These are phyloP conservation scores for Elongisporangium anandrum DNA, from an alignment of 352 stramenopile species.

Conservation along the genomic window DNA sequence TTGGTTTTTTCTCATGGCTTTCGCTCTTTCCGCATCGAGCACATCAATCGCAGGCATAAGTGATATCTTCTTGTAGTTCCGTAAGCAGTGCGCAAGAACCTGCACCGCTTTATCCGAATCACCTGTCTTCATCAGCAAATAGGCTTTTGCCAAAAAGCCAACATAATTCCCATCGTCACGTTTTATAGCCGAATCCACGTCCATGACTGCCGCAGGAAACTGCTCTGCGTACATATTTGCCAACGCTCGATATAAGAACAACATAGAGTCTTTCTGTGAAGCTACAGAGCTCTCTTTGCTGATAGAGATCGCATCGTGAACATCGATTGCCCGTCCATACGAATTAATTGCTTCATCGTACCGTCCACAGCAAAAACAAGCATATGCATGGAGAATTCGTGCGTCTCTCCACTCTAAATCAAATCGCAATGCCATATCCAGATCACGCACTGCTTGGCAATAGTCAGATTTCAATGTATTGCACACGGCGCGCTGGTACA, in stretches of 20 bases:
- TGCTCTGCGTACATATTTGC: constrained; percentile 21
- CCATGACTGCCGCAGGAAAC: constrained; percentile 15
- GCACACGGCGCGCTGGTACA: constrained; percentile 44
- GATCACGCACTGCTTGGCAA: constrained; percentile 18
- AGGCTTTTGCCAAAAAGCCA: constrained; percentile 38
- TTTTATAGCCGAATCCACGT: constrained; percentile 36
- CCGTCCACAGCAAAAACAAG: constrained; percentile 23
- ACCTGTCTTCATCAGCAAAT: constrained; percentile 15
- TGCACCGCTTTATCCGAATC: constrained; percentile 15
- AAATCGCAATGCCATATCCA: constrained; percentile 18
- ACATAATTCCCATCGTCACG: constrained; percentile 38
- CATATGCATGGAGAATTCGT: constrained; percentile 39
- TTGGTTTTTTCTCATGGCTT: constrained; percentile 12
- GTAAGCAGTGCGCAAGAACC: constrained; percentile 25
- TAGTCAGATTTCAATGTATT: constrained; percentile 28
- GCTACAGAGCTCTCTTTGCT: not conserved
- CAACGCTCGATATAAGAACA: constrained; percentile 35
- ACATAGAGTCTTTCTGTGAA: constrained; percentile 14
- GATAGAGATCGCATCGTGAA: constrained; percentile 10
- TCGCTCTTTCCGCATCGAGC: constrained; percentile 17
- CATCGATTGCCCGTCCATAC: constrained; percentile 29
- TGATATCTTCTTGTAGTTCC: constrained; percentile 27
- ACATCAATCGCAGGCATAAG: constrained; percentile 19
- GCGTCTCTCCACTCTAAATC: constrained; percentile 36
- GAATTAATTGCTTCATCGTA: constrained; percentile 27